Evolutionary conservation across 2,329 filamentous ascomycete species (phyloP).

Genomic region (Cercospora sp.): DNA sequence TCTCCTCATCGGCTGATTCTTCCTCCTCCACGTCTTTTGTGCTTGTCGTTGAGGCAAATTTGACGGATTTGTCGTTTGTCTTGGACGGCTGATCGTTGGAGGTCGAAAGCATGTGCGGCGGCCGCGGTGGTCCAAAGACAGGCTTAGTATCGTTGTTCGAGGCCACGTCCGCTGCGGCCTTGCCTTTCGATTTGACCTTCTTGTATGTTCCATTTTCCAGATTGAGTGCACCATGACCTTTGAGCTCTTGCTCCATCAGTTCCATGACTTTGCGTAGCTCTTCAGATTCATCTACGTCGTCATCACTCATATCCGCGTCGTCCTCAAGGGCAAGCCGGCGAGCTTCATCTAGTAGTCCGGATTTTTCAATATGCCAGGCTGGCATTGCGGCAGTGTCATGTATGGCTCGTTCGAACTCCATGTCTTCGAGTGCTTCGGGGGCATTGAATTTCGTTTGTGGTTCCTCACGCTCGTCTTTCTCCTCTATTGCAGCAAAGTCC

Average conservation of each 20-base stretch:
- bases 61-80: constrained; percentile 14
- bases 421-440: constrained; percentile 76
- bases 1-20: constrained; percentile 43
- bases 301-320: constrained; percentile 46
- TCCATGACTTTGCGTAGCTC: constrained; percentile 66
- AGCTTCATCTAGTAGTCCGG: constrained; percentile 39
- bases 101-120: constrained; percentile 30
- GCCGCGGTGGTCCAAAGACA: constrained; percentile 36
- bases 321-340: constrained; percentile 41
- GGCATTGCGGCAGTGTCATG: constrained; percentile 81
- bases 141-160: constrained; percentile 18
- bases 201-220: constrained; percentile 36
- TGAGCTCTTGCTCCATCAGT: constrained; percentile 72
- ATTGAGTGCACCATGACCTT: constrained; percentile 65
- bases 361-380: constrained; percentile 40
- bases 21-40: constrained; percentile 35
- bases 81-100: not conserved
- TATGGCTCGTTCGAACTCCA: constrained; percentile 85
- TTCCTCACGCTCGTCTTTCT: constrained; percentile 47
- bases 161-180: constrained; percentile 26
- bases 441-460: constrained; percentile 49
- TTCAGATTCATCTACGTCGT: constrained; percentile 53
- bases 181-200: constrained; percentile 32
- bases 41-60: constrained; percentile 28
- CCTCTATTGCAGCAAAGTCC: constrained; percentile 4